phyloP scores from a whole-genome alignment of 805 yeast genomes.

The Pichia paraexigua region DNA sequence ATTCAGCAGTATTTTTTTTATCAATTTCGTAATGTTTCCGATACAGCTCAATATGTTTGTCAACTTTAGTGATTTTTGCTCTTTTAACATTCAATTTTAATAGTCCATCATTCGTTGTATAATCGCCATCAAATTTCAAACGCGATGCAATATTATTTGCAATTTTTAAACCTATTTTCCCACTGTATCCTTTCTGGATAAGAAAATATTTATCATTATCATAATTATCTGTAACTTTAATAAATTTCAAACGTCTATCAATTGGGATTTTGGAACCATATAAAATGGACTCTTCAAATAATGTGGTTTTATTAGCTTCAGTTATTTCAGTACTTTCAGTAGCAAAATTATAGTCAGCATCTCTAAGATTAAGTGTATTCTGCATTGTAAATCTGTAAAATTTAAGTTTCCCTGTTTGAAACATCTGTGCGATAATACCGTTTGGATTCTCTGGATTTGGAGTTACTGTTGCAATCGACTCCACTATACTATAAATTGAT shows the following conservation, averaged over 20 bases:
- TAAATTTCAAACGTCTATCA: background rate
- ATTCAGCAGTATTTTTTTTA: background rate
- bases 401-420: constrained; percentile 55
- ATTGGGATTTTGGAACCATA: background rate
- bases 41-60: background rate
- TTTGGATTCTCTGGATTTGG: constrained; percentile 14
- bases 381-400: constrained; percentile 43
- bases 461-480: constrained; percentile 14
- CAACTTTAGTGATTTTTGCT: background rate
- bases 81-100: background rate
- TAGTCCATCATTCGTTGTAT: background rate
- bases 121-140: background rate
- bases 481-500: constrained; percentile 9
- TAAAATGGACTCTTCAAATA: background rate
- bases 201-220: background rate
- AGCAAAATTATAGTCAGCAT: background rate
- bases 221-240: background rate
- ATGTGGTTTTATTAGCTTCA: background rate
- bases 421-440: constrained; percentile 11
- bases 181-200: background rate
- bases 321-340: background rate
- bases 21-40: background rate
- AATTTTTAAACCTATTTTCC: background rate
- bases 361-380: constrained; percentile 5
- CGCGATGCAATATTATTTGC: background rate